Evolutionary conservation across 2,329 filamentous ascomycete species (phyloP).

Genomic region (Hypoxylon sp.): DNA sequence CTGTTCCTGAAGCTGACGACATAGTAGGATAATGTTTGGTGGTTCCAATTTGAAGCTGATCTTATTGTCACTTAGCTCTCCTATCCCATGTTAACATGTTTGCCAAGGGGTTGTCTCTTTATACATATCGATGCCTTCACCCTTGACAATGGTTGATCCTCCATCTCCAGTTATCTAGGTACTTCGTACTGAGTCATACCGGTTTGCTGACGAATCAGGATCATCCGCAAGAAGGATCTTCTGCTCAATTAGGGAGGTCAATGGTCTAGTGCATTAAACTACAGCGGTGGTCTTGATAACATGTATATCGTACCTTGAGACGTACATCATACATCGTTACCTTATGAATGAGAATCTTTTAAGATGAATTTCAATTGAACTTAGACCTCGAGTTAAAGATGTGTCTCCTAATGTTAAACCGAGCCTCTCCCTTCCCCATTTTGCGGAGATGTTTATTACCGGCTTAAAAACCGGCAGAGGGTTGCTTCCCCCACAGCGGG

Average conservation of each 20-base stretch:
- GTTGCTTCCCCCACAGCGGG: slow-evolving; percentile 41
- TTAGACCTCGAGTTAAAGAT: neutral
- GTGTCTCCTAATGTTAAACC: slow-evolving; percentile 16
- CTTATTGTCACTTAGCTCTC: neutral
- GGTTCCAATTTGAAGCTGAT: slow-evolving; percentile 5
- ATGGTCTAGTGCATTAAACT: neutral
- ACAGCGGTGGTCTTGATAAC: neutral
- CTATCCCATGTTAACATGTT: neutral
- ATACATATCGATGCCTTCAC: slow-evolving; percentile 1
- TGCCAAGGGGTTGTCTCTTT: slow-evolving; percentile 9
- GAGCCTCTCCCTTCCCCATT: slow-evolving; percentile 14
- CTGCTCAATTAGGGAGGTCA: slow-evolving; percentile 34
- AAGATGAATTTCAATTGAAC: slow-evolving; percentile 1
- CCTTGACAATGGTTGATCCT: neutral
- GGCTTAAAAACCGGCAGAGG: slow-evolving; percentile 26
- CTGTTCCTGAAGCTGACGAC: slow-evolving; percentile 25
- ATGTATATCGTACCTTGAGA: neutral
- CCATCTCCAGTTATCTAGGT: neutral
- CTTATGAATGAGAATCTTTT: neutral
- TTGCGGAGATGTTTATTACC: slow-evolving; percentile 36
- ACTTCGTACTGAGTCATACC: slow-evolving; percentile 36
- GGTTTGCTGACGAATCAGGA: slow-evolving; percentile 20
- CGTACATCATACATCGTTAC: neutral
- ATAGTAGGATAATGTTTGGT: slow-evolving; percentile 6
- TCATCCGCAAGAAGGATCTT: neutral